These are phyloP conservation scores for Sphagnurus paluster DNA, from an alignment of 1,284 basidiomycete genomes.

Conservation along the genomic window DNA sequence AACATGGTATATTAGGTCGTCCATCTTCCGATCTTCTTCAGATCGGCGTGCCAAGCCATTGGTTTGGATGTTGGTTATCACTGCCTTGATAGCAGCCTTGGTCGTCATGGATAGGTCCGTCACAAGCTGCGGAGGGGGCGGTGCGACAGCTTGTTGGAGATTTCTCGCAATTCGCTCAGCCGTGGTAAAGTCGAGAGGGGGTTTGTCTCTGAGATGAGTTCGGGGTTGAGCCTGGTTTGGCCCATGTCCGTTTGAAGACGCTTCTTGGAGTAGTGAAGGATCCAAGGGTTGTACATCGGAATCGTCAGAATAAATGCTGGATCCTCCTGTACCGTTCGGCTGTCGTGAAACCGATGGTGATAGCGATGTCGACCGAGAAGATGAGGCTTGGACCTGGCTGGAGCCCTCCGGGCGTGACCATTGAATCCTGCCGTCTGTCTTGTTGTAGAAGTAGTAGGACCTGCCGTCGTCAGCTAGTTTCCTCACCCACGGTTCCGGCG, in stretches of 20 bases:
- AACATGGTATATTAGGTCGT: slow-evolving; percentile 62
- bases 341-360: slow-evolving; percentile 32
- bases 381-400: slow-evolving; percentile 19
- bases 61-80: slow-evolving; percentile 61
- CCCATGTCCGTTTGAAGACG: slow-evolving; percentile 33
- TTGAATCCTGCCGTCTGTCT: slow-evolving; percentile 62
- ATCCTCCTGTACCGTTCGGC: slow-evolving; percentile 41
- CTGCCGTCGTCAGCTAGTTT: slow-evolving; percentile 84
- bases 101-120: slow-evolving; percentile 59
- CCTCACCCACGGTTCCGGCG: slow-evolving; percentile 78
- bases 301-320: slow-evolving; percentile 76
- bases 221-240: slow-evolving; percentile 18
- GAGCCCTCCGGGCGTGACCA: slow-evolving; percentile 62
- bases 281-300: slow-evolving; percentile 70
- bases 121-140: slow-evolving; percentile 56
- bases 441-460: slow-evolving; percentile 81
- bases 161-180: slow-evolving; percentile 67
- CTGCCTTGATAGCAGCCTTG: slow-evolving; percentile 58
- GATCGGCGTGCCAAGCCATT: slow-evolving; percentile 41
- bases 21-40: slow-evolving; percentile 59
- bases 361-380: slow-evolving; percentile 24
- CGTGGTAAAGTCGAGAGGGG: slow-evolving; percentile 52
- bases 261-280: slow-evolving; percentile 23
- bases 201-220: slow-evolving; percentile 19
- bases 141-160: slow-evolving; percentile 61